Evolutionary conservation across 306 rosid genomes (phyloP).

Genomic region (Pyrus communis): DNA sequence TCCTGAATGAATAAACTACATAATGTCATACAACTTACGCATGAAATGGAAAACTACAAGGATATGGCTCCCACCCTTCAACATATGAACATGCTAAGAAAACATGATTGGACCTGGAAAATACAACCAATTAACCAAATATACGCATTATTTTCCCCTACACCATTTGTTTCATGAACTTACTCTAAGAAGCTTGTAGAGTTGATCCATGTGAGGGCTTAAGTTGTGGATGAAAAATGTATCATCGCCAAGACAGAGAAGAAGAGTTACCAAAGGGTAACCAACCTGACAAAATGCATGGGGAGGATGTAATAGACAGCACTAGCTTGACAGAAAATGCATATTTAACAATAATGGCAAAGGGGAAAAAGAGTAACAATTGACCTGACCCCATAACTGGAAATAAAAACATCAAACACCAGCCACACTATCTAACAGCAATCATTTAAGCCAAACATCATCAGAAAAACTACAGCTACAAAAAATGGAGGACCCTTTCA

Average conservation of each 20-base stretch:
- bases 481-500: background rate
- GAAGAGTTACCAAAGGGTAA: constrained; percentile 92
- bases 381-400: background rate
- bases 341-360: background rate
- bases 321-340: background rate
- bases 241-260: constrained; percentile 97
- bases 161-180: constrained; percentile 15
- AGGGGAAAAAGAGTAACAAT: background rate
- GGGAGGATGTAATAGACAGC: background rate
- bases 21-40: constrained; percentile 21
- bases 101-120: constrained; percentile 1
- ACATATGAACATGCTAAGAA: constrained; percentile 14
- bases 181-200: constrained; percentile 92
- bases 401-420: background rate
- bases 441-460: background rate
- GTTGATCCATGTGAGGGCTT: constrained; percentile 97
- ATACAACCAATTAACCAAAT: background rate
- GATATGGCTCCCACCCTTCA: constrained; percentile 6
- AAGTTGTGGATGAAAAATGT: constrained; percentile 71
- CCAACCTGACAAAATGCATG: constrained; percentile 63
- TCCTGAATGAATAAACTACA: constrained; percentile 66
- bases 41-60: constrained; percentile 20
- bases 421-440: background rate
- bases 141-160: background rate
- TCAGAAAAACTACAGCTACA: background rate